Base-by-base conservation (phyloP, 441 rosid species). In the Erodium chrysanthum region DNA sequence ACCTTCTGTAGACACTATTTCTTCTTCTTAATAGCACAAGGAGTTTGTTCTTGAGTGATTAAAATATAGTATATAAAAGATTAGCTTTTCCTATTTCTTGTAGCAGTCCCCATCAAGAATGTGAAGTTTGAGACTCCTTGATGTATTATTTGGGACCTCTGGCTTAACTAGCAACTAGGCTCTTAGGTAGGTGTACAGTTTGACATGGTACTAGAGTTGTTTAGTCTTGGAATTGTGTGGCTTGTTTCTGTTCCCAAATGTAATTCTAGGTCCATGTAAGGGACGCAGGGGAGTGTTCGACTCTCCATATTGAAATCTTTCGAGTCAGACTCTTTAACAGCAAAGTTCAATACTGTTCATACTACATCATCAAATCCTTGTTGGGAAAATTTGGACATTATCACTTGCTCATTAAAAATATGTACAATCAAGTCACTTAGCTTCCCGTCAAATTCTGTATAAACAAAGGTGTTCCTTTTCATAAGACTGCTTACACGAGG, bases 321-420 rank as follows among this genome's bases (percentile, higher is more conserved):
- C 54, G 1, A 46, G 50, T 44, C 50, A 44, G 50, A 44, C 50
- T 44, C 54, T 46, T 46, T n/a, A 46, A 14, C 7, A 14, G 7
- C 17, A 46, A 46, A 46, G 18, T 14, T 46, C 5, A 46, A 46
- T 46, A 14, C 54, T 46, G n/a, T 46, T 58, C 11, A 58, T 21
- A 58, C 63, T 31, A 58, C 6, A 21, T 58, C 63, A 58, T 58
- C 63, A 58, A 58, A 22, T 58, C 31, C 29, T 58, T 22, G 29
- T 56, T 22, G 29, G 25, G 12, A 20, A 56, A 20, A 56, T 7
- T 17, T 56, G 25, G 27, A 23, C 25, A 56, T 18, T 54, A 20
- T 54, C 60, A 18, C 21, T 15, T 14, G 15, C 52, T 44, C 52
- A 44, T 11, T 3, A 5, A 22, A 20, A 56, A 56, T 1, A 17